Evolutionary conservation across 495 filamentous ascomycete species (phyloP).

Genomic region (Aspergillus campestris): DNA sequence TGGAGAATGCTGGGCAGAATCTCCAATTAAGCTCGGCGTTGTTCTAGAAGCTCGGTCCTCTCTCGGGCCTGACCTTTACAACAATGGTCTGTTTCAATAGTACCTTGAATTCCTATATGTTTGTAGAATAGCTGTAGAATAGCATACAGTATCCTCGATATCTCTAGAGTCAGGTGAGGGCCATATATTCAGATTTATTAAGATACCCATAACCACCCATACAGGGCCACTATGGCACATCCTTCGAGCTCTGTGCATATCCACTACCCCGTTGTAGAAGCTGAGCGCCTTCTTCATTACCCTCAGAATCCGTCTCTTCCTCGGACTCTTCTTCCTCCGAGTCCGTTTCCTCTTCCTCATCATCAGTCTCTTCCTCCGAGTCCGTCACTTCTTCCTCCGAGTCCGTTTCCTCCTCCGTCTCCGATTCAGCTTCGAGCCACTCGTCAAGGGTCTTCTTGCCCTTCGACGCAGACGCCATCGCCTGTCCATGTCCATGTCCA

Average conservation of each 20-base stretch:
- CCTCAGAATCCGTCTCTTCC: constrained; percentile 13
- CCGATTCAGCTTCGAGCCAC: constrained; percentile 60
- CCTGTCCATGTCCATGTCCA: constrained; percentile 4
- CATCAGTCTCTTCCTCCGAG: constrained; percentile 45
- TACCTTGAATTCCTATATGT: too few species aligned
- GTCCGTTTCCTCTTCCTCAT: constrained; percentile 37
- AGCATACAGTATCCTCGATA: not conserved
- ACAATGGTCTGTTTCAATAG: too few species aligned
- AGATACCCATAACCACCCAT: too few species aligned
- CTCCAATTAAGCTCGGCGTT: too few species aligned
- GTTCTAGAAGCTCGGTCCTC: too few species aligned
- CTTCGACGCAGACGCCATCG: constrained; percentile 20
- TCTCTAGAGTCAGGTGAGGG: not conserved
- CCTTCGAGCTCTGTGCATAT: not conserved
- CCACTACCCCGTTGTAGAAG: constrained; percentile 5
- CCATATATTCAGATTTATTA: not conserved
- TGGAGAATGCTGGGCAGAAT: too few species aligned
- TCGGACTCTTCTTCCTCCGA: constrained; percentile 17
- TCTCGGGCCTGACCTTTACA: too few species aligned
- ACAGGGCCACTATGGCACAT: not conserved
- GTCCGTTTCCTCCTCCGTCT: constrained; percentile 39
- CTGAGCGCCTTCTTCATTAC: constrained; percentile 5
- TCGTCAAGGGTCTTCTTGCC: constrained; percentile 70
- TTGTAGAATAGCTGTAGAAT: too few species aligned
- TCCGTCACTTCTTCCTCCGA: constrained; percentile 41